Evolutionary conservation across 805 yeast species (phyloP), one percentile per base, ranked within the genome.

Genomic region (Aciculoconidium aculeatum): DNA sequence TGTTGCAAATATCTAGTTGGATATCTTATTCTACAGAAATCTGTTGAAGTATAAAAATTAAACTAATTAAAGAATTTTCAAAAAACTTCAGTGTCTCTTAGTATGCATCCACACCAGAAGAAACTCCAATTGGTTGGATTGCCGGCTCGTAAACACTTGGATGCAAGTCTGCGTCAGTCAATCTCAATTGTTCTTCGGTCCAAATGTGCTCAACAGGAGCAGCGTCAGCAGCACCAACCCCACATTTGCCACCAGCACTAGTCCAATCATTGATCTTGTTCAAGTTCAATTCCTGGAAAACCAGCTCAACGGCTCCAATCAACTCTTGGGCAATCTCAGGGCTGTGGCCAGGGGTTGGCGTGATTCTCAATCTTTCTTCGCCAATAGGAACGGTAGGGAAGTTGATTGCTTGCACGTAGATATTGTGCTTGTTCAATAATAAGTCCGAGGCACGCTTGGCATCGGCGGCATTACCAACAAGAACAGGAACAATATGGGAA

Each of bases 301-400:
- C 85, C 26, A 74, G 72, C 44, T 86, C 95, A 27, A 92, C 67
- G 8, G 96, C 86, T 7, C 63, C 73, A 31, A 92, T 69, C 44
- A 92, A 71, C 41, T 76, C 70, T 53, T 87, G 85, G 30, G 90
- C 71, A 28, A 85, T 67, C 34, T 79, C 83, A 35, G 76, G 69
- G 11, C 77, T 73, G 56, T 92, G 99, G 31, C 96, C 96, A 20
- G 99, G 99, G 23, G 98, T 88, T 32, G 99, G 97, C n/a, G 99
- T 92, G 52, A 92, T 77, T 63, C 99, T 79, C 49, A 92, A 75
- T 55, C 98, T 79, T 65, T 92, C 99, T 42, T 87, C 80, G 37
- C 98, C 98, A 44, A 82, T 77, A 11, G 96, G 80, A 37, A 92
- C 98, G 14, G 98, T 92, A 37, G 99, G 99, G 77, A 81, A 92